phyloP scores from a whole-genome alignment of 768 basidiomycete genomes.

The Kwoniella mangroviensis region DNA sequence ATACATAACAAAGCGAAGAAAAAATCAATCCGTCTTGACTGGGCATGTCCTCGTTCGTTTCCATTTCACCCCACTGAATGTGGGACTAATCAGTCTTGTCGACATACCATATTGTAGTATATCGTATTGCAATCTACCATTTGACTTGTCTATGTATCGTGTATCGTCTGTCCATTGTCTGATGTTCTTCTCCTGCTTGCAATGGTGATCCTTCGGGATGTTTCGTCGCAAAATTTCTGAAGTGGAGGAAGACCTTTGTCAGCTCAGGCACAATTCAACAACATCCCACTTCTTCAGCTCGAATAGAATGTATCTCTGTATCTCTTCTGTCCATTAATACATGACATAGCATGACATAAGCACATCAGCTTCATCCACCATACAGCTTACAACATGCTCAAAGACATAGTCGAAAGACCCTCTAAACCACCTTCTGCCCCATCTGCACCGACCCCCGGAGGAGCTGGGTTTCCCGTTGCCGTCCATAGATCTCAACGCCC shows the following conservation, averaged over 20 bases:
- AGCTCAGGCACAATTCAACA: background rate
- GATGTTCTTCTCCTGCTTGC: background rate
- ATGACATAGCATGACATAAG: too few relatives aligned
- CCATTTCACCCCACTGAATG: slow-evolving; percentile 26
- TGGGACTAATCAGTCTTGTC: slow-evolving; percentile 36
- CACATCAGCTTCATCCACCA: background rate
- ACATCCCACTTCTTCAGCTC: too few relatives aligned
- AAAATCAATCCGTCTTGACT: slow-evolving; percentile 18
- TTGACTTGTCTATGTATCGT: slow-evolving; percentile 1
- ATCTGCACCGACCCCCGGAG: slow-evolving; percentile 3
- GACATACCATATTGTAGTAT: slow-evolving; percentile 14
- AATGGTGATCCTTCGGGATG: background rate
- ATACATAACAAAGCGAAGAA: slow-evolving; percentile 23
- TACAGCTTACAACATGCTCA: slow-evolving; percentile 24
- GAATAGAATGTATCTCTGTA: too few relatives aligned
- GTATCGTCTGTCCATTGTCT: background rate
- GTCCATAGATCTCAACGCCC: slow-evolving; percentile 33
- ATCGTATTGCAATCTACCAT: background rate
- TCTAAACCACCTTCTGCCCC: slow-evolving; percentile 29
- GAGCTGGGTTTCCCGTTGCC: slow-evolving; percentile 29
- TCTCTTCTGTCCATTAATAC: too few relatives aligned
- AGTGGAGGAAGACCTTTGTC: slow-evolving; percentile 6
- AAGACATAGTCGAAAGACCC: slow-evolving; percentile 42
- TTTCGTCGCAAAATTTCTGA: background rate
- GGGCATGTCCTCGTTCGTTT: slow-evolving; percentile 35